These are phyloP conservation scores for Camelina sativa DNA, from an alignment of 345 rosid species.

Conservation along the genomic window DNA sequence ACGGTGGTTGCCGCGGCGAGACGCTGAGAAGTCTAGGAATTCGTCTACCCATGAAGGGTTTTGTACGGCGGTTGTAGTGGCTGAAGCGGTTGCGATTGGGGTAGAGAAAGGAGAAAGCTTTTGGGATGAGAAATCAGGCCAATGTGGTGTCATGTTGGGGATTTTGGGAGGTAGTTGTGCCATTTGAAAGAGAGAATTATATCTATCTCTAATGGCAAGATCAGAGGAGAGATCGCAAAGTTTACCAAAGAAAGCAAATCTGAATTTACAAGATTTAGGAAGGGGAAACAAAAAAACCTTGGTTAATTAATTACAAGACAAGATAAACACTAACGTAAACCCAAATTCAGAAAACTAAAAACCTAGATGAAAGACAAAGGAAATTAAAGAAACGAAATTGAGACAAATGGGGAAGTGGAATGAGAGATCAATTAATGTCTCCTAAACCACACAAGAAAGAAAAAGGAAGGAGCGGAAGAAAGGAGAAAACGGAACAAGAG, in stretches of 20 bases:
- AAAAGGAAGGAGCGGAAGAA: slow-evolving; percentile 33
- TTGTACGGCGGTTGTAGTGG: slow-evolving; percentile 33
- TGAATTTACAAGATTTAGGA: slow-evolving; percentile 8
- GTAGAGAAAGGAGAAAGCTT: slow-evolving; percentile 44
- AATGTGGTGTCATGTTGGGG: slow-evolving; percentile 69
- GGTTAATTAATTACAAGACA: background rate
- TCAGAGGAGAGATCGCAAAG: background rate
- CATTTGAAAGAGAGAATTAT: slow-evolving; percentile 46
- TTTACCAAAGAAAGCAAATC: background rate
- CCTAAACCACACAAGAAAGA: slow-evolving; percentile 23
- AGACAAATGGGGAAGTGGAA: slow-evolving; percentile 22
- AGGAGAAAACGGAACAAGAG: slow-evolving; percentile 32
- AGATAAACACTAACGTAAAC: slow-evolving; percentile 29
- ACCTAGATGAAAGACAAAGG: slow-evolving; percentile 22
- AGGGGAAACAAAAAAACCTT: slow-evolving; percentile 2
- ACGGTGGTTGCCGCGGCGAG: slow-evolving; percentile 69
- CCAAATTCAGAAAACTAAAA: slow-evolving; percentile 19
- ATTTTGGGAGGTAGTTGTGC: slow-evolving; percentile 96
- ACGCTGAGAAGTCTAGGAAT: slow-evolving; percentile 79
- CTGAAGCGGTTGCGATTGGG: slow-evolving; percentile 1
- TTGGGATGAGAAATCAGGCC: slow-evolving; percentile 72
- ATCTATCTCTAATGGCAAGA: background rate
- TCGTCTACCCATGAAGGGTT: slow-evolving; percentile 83
- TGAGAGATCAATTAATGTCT: slow-evolving; percentile 17
- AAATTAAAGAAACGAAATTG: slow-evolving; percentile 14